phyloP scores from a whole-genome alignment of 257 asterid species.

The Nicotiana knightiana region DNA sequence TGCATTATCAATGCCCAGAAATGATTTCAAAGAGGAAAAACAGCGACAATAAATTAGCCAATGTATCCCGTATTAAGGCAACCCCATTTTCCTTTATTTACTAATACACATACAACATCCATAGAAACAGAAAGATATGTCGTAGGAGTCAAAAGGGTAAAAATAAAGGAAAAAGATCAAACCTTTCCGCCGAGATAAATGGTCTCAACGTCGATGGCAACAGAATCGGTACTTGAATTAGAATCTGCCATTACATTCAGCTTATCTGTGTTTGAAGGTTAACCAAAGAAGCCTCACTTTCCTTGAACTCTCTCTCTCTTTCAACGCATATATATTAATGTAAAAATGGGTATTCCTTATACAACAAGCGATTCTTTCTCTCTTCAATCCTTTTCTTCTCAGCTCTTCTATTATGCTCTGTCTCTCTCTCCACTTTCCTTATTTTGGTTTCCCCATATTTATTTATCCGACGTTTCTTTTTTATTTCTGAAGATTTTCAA shows the following conservation, averaged over 20 bases:
- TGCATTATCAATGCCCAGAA: not conserved
- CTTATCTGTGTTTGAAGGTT: slow-evolving; percentile 1
- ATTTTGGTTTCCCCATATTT: not conserved
- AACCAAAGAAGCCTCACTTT: not conserved
- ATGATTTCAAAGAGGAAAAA: not conserved
- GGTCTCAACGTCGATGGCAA: slow-evolving; percentile 33
- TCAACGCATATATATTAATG: not conserved
- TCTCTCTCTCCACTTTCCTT: not conserved
- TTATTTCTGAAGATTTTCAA: not conserved
- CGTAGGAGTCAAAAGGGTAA: too few relatives aligned
- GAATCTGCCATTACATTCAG: slow-evolving; percentile 37
- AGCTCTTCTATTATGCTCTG: not conserved
- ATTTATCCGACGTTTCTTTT: not conserved
- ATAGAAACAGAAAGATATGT: not conserved
- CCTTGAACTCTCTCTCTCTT: not conserved
- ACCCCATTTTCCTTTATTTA: not conserved
- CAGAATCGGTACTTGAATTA: slow-evolving; percentile 20
- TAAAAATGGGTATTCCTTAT: slow-evolving; percentile 10
- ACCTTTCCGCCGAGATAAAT: slow-evolving; percentile 50
- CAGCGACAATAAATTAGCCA: not conserved
- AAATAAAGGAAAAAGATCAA: not conserved
- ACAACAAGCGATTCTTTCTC: slow-evolving; percentile 32
- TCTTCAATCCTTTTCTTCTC: not conserved
- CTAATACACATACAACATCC: not conserved
- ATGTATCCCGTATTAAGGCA: not conserved